Evolutionary conservation across 176 grass and related monocot genomes (phyloP), one percentile per base, ranked within the genome.

Genomic region (Alloteropsis semialata): DNA sequence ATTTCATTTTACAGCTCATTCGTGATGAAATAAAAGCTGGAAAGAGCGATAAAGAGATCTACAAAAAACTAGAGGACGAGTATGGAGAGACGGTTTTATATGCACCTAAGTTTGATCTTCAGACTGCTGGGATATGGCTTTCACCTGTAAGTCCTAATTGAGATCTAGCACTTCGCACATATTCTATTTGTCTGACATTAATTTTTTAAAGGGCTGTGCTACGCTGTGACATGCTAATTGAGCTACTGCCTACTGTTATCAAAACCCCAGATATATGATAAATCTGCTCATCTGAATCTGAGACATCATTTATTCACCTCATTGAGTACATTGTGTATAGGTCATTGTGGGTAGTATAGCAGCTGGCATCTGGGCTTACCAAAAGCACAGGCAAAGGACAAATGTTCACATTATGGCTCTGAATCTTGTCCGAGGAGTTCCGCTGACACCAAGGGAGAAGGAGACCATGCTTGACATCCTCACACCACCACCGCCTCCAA

Each of bases 361-460:
- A 50, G 88, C 88, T 77, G 89, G 92, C 10, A 84, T 86, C 12
- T 98, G 90, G 90, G 92, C 90, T 54, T 98, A 93, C 71, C 86
- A 92, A 78, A 98, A 84, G 74, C 90, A 94, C 70, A 90, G 90
- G 80, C 86, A 86, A 78, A 93, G 82, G 81, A 93, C 90, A 43
- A 94, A 98, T 61, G 92, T 98, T 72, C 92, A 98, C 78, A 88
- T 98, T 53, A 94, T 95, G 92, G 95, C 96, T 45, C 83, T 98
- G 34, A 98, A 98, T 48, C 88, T 96, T 0, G 54, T 98, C 45
- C 75, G 96, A 75, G 93, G 96, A 14, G 89, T 98, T 82, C 92
- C 96, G 3, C 85, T 98, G 81, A 98, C 90, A 57, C 82, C 85
- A 2, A 98, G 54, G 30, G 96, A 98, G 87, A 95, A 98, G 85